Percentiles rank a stretch among this genome's conserved stretches.
Conservation (phyloP, 306 rosid genomes). For the Ormosia semicastrata region DNA sequence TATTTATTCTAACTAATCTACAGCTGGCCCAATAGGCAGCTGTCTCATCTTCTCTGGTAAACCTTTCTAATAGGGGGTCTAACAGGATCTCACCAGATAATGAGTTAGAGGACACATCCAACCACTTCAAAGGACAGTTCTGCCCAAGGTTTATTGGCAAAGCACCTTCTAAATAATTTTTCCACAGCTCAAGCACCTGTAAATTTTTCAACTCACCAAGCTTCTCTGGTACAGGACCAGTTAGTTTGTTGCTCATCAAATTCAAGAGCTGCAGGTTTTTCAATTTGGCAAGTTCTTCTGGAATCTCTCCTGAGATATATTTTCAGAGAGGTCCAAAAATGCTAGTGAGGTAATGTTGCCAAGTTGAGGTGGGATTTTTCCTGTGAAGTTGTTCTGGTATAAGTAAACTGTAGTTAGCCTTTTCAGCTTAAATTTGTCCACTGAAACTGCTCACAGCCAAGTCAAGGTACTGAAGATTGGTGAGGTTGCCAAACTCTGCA, state of each 20-base stretch:
- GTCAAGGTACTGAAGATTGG: conserved; percentile 80
- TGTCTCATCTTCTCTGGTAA: too few relatives aligned
- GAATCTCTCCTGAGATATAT: conserved; percentile 85
- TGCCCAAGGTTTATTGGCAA: conserved; percentile 70
- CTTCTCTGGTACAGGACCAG: conserved; percentile 65
- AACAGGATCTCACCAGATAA: conserved; percentile 74
- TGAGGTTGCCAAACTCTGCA: conserved; percentile 70
- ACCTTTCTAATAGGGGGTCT: too few relatives aligned
- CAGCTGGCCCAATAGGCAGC: too few relatives aligned
- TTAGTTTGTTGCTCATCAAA: conserved; percentile 74
- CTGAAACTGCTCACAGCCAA: conserved; percentile 73
- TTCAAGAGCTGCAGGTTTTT: conserved; percentile 73
- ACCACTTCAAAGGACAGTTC: conserved; percentile 78
- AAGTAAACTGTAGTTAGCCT: conserved; percentile 68
- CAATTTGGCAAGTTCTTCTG: conserved; percentile 56
- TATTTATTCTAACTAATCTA: too few relatives aligned
- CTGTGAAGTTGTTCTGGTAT: conserved; percentile 68
- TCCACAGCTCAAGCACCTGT: conserved; percentile 72
- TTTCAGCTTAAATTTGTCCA: conserved; percentile 69
- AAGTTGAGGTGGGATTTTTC: conserved; percentile 68
- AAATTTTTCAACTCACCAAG: conserved; percentile 65
- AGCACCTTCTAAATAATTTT: conserved; percentile 66
- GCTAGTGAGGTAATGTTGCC: conserved; percentile 62
- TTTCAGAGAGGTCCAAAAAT: conserved; percentile 82
- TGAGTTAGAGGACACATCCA: conserved; percentile 83